Percentiles rank a stretch among this genome's conserved stretches.
phyloP scores from a whole-genome alignment of 495 filamentous ascomycete genomes.

The Penicillium paradoxum region DNA sequence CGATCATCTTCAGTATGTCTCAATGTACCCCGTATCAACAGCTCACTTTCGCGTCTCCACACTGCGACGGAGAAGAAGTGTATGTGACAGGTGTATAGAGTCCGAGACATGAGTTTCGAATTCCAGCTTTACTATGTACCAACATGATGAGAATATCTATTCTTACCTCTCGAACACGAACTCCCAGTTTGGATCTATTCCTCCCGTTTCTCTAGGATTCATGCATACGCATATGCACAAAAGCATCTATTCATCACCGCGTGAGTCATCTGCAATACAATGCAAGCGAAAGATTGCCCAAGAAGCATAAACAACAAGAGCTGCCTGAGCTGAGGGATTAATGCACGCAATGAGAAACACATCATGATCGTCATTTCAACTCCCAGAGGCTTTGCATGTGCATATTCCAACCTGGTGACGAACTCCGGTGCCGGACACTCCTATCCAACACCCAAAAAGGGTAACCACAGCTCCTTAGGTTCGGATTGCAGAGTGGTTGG shows the following conservation, averaged over 20 bases:
- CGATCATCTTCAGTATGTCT: slow-evolving; percentile 8
- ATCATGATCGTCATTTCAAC: slow-evolving; percentile 57
- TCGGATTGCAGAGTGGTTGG: slow-evolving; percentile 50
- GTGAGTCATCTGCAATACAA: slow-evolving; percentile 49
- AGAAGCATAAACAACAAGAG: not conserved
- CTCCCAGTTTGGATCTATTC: slow-evolving; percentile 64
- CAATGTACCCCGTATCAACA: slow-evolving; percentile 42
- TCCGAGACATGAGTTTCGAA: not conserved
- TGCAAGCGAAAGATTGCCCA: not conserved
- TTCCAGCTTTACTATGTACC: not conserved
- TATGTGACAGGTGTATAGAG: slow-evolving; percentile 61
- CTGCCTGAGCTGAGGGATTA: not conserved
- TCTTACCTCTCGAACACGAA: slow-evolving; percentile 64
- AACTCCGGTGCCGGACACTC: slow-evolving; percentile 42
- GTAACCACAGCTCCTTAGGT: slow-evolving; percentile 68
- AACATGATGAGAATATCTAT: slow-evolving; percentile 44
- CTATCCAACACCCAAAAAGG: slow-evolving; percentile 63
- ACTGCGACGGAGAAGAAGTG: slow-evolving; percentile 55
- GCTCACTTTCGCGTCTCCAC: slow-evolving; percentile 63
- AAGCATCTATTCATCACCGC: slow-evolving; percentile 62
- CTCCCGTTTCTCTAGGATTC: slow-evolving; percentile 51
- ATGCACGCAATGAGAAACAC: not conserved
- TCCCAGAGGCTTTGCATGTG: slow-evolving; percentile 66
- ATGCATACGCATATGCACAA: slow-evolving; percentile 50
- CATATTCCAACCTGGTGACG: slow-evolving; percentile 52